These are phyloP conservation scores for Suhomyces sp. DNA, from an alignment of 805 yeast species.

Conservation along the genomic window DNA sequence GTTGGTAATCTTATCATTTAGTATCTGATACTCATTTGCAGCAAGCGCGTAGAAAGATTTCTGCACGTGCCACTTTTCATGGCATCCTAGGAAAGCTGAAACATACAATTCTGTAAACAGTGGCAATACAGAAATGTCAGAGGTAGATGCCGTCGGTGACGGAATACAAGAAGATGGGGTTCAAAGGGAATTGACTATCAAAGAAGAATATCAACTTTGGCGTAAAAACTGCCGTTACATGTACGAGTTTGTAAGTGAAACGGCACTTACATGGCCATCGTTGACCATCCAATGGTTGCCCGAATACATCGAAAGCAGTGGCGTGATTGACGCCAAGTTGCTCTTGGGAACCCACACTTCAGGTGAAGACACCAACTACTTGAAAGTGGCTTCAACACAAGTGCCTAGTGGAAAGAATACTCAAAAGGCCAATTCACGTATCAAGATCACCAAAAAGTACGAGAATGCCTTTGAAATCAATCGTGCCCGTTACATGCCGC, in stretches of 20 bases:
- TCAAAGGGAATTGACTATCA: conserved; percentile 43
- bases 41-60: not conserved
- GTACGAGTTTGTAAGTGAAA: conserved; percentile 81
- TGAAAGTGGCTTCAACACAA: conserved; percentile 63
- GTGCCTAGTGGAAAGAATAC: conserved; percentile 42
- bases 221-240: conserved; percentile 73
- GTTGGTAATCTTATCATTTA: not conserved
- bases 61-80: not conserved
- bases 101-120: not conserved
- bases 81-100: not conserved
- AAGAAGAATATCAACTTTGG: conserved; percentile 77
- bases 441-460: conserved; percentile 59
- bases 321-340: conserved; percentile 46
- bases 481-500: conserved; percentile 70
- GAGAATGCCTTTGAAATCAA: conserved; percentile 65
- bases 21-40: not conserved
- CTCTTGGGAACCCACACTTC: conserved; percentile 73
- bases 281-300: conserved; percentile 79
- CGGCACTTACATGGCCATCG: conserved; percentile 80
- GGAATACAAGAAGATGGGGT: conserved; percentile 5
- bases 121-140: not conserved
- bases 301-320: conserved; percentile 19
- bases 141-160: not conserved
- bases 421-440: conserved; percentile 46
- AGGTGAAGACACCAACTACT: conserved; percentile 61